phyloP scores from a whole-genome alignment of 176 grass and related monocot species.

The Rhipidocladum racemiflorum region DNA sequence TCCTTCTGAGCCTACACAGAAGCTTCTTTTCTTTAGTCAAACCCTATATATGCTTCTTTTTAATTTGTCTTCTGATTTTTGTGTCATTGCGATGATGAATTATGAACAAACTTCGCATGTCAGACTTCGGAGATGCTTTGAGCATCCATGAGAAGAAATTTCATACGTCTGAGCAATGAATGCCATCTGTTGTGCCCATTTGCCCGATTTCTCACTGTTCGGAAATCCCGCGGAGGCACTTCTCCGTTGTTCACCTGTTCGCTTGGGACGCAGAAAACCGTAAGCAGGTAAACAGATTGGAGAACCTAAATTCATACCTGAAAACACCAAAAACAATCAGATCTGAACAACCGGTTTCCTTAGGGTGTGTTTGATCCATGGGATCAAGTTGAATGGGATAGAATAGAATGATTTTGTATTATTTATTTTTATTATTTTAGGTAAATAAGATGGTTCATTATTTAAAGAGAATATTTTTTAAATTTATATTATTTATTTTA shows the following conservation, averaged over 20 bases:
- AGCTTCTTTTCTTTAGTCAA: too few relatives aligned
- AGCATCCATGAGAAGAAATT: slow-evolving; percentile 56
- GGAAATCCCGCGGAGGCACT: background rate
- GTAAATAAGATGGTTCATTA: too few relatives aligned
- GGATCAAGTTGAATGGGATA: too few relatives aligned
- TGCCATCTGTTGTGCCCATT: background rate
- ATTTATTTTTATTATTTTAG: too few relatives aligned
- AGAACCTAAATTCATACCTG: background rate
- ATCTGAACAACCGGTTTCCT: background rate
- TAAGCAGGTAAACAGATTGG: background rate
- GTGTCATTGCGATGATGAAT: slow-evolving; percentile 38
- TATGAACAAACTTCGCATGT: slow-evolving; percentile 62
- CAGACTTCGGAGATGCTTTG: slow-evolving; percentile 60
- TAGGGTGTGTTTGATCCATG: too few relatives aligned
- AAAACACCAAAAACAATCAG: background rate
- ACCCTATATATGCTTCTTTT: background rate
- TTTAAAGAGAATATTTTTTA: too few relatives aligned
- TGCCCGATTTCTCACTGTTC: background rate
- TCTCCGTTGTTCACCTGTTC: background rate
- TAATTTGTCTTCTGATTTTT: background rate
- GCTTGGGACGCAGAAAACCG: background rate
- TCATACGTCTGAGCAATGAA: slow-evolving; percentile 49
- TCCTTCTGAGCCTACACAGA: slow-evolving; percentile 31
- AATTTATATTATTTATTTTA: too few relatives aligned
- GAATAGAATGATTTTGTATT: too few relatives aligned